A percentile compares a stretch with the other conserved stretches of the same genome.
These are phyloP conservation scores for Calycina herbarum DNA, from an alignment of 2,329 filamentous ascomycete species.

Conservation along the genomic window DNA sequence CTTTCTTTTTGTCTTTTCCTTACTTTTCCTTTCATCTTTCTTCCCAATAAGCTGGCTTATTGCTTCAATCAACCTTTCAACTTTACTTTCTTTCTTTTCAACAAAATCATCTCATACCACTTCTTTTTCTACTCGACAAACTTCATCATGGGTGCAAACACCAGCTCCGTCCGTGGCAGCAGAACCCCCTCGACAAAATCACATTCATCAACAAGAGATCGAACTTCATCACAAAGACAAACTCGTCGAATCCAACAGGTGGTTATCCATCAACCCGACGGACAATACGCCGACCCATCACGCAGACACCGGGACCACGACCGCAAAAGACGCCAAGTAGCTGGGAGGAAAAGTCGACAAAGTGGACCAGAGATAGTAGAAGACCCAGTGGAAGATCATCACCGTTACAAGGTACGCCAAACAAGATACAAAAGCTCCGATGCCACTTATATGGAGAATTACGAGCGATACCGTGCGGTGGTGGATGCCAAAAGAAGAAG, in stretches of 20 bases:
- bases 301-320: neutral
- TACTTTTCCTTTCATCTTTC: neutral
- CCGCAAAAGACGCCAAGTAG: neutral
- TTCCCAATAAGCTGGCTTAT: neutral
- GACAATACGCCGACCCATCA: neutral
- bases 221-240: neutral
- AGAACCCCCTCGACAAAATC: neutral
- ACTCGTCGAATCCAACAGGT: neutral
- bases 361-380: neutral
- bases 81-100: neutral
- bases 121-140: neutral
- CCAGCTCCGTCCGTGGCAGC: neutral
- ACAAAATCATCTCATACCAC: neutral
- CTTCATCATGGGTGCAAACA: neutral
- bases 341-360: neutral
- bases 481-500: neutral
- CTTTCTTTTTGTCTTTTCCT: neutral
- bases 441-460: neutral
- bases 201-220: neutral
- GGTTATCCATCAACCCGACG: no score
- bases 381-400: neutral
- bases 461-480: neutral
- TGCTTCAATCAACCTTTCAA: neutral
- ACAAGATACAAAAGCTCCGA: neutral
- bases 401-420: neutral